Base-by-base conservation (phyloP, 2,329 filamentous ascomycete genomes). In the Alternaria triticina region DNA sequence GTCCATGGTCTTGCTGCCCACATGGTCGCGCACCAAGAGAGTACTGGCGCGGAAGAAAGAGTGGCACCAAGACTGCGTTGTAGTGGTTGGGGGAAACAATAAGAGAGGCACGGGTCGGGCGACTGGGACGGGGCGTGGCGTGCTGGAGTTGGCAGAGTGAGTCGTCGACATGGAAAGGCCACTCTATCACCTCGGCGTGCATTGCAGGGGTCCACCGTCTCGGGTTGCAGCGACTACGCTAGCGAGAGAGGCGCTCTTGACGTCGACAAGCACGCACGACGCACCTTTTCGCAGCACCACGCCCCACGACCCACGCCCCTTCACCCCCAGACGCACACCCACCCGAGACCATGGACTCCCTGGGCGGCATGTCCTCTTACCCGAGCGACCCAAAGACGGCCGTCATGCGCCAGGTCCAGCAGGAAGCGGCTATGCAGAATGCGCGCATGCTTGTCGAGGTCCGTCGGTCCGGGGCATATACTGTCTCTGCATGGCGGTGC, bases 361-460 rank as follows among this genome's bases (percentile, higher is more conserved):
- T 78, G 60, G 73, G 75, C 62, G 65, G 75, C 69, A 69, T 75
- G 60, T 70, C 70, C 61, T 70, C 68, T 59, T 73, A 69, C 66
- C 63, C 66, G 61, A 71, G 74, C 70, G 81, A 84, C 75, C 76
- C 81, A 33, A 85, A 85, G 69, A 80, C 79, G 66, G 74, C 80
- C 56, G 76, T 86, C 61, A 85, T 85, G 82, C 82, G 84, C 70
- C 83, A 86, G 76, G 79, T 86, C 65, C 83, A 83, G 67, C 84
- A 86, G 78, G 83, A 85, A 77, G 80, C 83, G 59, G 84, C 84
- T 54, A 80, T 86, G 68, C 77, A 80, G 62, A 86, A 86, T 70
- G 84, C 84, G 58, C 80, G 83, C 67, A 78, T 81, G 72, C 78
- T 86, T 11, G 83, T 86, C 64, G 83, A 85, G 45, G 62, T 65